Evolutionary conservation across 495 filamentous ascomycete species (phyloP).

Genomic region (Xylaria bambusicola): DNA sequence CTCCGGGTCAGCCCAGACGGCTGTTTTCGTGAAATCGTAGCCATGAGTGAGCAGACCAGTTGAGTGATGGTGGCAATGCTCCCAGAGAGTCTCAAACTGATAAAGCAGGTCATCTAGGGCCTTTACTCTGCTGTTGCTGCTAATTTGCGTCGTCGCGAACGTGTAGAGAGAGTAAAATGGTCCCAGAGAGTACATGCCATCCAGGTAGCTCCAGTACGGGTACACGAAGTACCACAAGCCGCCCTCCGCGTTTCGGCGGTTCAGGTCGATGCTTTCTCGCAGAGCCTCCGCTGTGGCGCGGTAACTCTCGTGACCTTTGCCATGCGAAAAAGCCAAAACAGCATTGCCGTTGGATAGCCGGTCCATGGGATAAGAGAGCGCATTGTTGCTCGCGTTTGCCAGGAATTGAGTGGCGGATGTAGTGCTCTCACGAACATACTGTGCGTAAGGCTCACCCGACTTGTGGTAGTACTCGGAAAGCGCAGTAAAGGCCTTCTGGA

Average conservation of each 20-base stretch:
- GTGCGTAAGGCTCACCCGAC: constrained; percentile 21
- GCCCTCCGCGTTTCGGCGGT: constrained; percentile 40
- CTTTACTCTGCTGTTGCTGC: constrained; percentile 13
- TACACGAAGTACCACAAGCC: constrained; percentile 51
- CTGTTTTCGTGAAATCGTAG: constrained; percentile 54
- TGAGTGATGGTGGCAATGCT: constrained; percentile 44
- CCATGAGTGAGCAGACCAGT: constrained; percentile 57
- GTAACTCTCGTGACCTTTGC: constrained; percentile 27
- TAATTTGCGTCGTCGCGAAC: constrained; percentile 20
- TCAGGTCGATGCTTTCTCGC: constrained; percentile 40
- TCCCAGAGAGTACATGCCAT: constrained; percentile 48
- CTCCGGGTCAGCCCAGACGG: constrained; percentile 55
- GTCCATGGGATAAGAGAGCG: constrained; percentile 40
- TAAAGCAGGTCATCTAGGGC: constrained; percentile 45
- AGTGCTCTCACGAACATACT: constrained; percentile 30
- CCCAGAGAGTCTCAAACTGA: constrained; percentile 56
- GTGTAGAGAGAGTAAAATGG: constrained; percentile 38
- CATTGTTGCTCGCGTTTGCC: constrained; percentile 38
- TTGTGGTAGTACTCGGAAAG: constrained; percentile 33
- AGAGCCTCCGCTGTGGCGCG: constrained; percentile 36
- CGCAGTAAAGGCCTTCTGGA: constrained; percentile 40
- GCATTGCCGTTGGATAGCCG: constrained; percentile 41
- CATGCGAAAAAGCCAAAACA: constrained; percentile 35
- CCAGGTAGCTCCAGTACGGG: constrained; percentile 51
- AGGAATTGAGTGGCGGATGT: constrained; percentile 32